A percentile compares a stretch with the other conserved stretches of the same genome.
These are phyloP conservation scores for Garcia nutans DNA, from an alignment of 345 rosid species.

Conservation along the genomic window DNA sequence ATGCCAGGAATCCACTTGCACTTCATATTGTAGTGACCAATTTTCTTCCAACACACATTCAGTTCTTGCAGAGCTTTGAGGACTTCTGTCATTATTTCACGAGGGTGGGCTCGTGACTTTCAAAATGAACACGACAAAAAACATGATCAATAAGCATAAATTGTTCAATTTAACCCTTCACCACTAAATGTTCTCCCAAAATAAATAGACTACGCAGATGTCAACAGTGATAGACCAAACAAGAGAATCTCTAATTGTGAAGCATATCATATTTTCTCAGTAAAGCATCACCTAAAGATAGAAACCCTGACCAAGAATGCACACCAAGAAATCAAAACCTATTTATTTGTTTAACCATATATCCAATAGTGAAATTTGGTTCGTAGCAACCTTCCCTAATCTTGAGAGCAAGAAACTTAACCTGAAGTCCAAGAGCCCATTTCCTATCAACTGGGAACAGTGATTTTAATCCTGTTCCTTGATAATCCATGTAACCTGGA, in stretches of 20 bases:
- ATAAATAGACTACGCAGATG: background rate
- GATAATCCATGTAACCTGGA: conserved; percentile 74
- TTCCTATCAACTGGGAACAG: conserved; percentile 65
- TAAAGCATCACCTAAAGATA: conserved; percentile 6
- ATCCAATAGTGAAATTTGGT: background rate
- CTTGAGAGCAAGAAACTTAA: conserved; percentile 28
- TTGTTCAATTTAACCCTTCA: background rate
- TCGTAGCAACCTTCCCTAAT: background rate
- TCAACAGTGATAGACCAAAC: background rate
- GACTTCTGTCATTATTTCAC: conserved; percentile 86
- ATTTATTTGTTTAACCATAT: background rate
- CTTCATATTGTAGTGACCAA: conserved; percentile 93
- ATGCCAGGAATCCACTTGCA: conserved; percentile 79
- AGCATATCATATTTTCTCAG: background rate
- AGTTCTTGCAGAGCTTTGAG: conserved; percentile 80
- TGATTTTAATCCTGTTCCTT: conserved; percentile 58
- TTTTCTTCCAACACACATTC: conserved; percentile 93
- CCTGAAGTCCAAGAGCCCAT: conserved; percentile 99
- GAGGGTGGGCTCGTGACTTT: conserved; percentile 87
- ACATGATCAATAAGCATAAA: background rate
- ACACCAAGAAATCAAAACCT: background rate
- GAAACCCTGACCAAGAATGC: background rate
- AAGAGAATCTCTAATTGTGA: background rate
- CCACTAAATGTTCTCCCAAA: background rate
- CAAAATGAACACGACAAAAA: conserved; percentile 21